phyloP scores from a whole-genome alignment of 176 grass and related monocot species.

The Melocanna baccifera region DNA sequence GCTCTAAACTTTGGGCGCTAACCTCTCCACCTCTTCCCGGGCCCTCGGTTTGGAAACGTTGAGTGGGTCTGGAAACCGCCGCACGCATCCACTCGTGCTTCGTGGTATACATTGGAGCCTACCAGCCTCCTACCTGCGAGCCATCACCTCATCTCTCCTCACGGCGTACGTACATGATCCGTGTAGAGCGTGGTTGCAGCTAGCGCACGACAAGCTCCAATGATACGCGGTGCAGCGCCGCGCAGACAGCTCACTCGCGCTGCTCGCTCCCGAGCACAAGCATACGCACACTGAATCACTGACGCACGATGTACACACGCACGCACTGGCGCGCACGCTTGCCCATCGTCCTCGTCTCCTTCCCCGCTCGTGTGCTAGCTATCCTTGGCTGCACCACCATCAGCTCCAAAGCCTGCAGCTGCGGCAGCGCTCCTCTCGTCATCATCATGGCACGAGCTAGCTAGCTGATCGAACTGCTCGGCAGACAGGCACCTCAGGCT shows the following conservation, averaged over 20 bases:
- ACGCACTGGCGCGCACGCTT: background rate
- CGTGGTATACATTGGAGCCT: background rate
- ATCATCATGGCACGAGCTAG: background rate
- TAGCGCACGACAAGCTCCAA: conserved; percentile 5
- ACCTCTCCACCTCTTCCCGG: background rate
- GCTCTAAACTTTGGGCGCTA: background rate
- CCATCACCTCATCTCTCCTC: background rate
- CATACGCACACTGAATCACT: background rate
- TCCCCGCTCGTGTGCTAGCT: conserved; percentile 22
- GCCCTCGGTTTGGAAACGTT: background rate
- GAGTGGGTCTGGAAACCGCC: background rate
- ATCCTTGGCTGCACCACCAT: background rate
- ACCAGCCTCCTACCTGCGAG: background rate
- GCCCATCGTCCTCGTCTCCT: conserved; percentile 32
- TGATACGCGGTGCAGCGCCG: conserved; percentile 23
- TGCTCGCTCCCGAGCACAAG: background rate
- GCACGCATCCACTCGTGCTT: background rate
- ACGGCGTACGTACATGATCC: background rate
- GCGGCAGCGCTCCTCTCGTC: background rate
- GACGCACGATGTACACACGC: background rate
- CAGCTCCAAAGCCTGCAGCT: conserved; percentile 23
- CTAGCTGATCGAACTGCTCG: conserved; percentile 8
- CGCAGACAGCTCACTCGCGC: conserved; percentile 19
- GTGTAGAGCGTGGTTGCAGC: background rate
- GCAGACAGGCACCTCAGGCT: background rate